Evolutionary conservation across 352 stramenopile genomes (phyloP), one percentile per base, ranked within the genome.

Genomic region (Globisporangium spinosum): DNA sequence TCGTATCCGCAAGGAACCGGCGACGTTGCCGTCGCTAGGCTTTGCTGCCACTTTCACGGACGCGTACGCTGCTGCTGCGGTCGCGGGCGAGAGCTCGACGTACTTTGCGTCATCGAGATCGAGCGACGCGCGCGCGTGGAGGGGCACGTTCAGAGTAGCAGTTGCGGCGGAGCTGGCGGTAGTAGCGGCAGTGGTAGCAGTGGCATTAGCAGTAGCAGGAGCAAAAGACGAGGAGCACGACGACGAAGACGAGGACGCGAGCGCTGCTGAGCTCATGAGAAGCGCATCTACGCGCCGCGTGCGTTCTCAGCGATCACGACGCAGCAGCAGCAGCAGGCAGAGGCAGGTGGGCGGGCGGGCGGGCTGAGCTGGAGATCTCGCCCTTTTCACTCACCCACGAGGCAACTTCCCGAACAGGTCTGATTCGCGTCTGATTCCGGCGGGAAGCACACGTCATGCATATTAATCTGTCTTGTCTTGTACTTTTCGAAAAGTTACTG

Each of bases 1-100:
- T 82, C 78, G 81, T 72, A 92, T 78, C 34, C 83, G 77, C 58
- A 92, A 70, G 25, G 77, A 65, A 32, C 83, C 83, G 5, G 79
- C 72, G 32, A 67, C 38, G 17, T 68, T 70, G 58, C 85, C 73
- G 6, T 87, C 74, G 9, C 76, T 80, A 8, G 81, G 72, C 53
- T 83, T 82, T 25, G 75, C 71, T 17, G 76, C 77, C 35, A 76
- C 77, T 62, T 80, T 76, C 64, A 84, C 78, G 45, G 79, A 77
- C 17, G 80, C 83, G n/a, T 77, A 72, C 35, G 76, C 79, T 15
- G 89, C 51, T 10, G 83, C 83, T 23, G 74, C 74, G 29, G 75
- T 76, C 55, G 75, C 82, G 17, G 83, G 79, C 64, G 82, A 89
- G 27, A 89, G 71, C 67, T 60, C 67, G 51, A 57, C 51, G 6